Percentiles rank a stretch among this genome's conserved stretches.
Conservation (phyloP, 495 filamentous ascomycete genomes). For the Entonaema liquescens region DNA sequence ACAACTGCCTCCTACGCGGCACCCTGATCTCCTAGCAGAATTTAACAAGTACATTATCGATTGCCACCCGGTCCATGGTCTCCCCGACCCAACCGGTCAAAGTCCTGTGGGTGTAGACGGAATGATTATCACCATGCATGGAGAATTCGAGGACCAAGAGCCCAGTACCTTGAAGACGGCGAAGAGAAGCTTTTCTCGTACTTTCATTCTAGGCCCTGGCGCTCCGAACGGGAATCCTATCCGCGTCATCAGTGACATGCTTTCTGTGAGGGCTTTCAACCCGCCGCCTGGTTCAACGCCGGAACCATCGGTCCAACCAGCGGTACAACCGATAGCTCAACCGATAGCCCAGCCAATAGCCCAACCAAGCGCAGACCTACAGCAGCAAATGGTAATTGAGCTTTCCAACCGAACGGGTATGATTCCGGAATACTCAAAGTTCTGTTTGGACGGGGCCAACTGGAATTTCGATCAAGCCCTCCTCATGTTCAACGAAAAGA, state of each 20-base stretch:
- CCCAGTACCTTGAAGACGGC: constrained; percentile 56
- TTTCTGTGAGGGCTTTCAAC: constrained; percentile 70
- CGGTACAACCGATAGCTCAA: constrained; percentile 27
- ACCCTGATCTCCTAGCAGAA: constrained; percentile 71
- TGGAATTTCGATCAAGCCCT: constrained; percentile 79
- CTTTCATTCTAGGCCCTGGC: constrained; percentile 83
- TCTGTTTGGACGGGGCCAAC: constrained; percentile 73
- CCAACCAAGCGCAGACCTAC: constrained; percentile 51
- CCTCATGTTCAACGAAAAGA: constrained; percentile 69
- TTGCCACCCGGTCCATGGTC: constrained; percentile 76
- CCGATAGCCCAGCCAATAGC: constrained; percentile 9
- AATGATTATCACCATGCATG: constrained; percentile 79
- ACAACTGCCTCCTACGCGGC: constrained; percentile 74
- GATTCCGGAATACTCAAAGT: constrained; percentile 73
- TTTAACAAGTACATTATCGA: constrained; percentile 80
- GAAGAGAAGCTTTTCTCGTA: constrained; percentile 84
- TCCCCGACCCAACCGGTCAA: constrained; percentile 75
- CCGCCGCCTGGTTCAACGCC: constrained; percentile 47
- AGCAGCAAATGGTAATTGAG: constrained; percentile 70
- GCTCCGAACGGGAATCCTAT: constrained; percentile 65
- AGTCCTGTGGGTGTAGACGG: constrained; percentile 73
- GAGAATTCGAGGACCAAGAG: constrained; percentile 82
- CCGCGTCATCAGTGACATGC: constrained; percentile 81
- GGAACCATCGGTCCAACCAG: constrained; percentile 18
- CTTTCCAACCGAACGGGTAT: constrained; percentile 74